phyloP scores from a whole-genome alignment of 2,329 filamentous ascomycete species.

The Stagonosporopsis rhizophila region DNA sequence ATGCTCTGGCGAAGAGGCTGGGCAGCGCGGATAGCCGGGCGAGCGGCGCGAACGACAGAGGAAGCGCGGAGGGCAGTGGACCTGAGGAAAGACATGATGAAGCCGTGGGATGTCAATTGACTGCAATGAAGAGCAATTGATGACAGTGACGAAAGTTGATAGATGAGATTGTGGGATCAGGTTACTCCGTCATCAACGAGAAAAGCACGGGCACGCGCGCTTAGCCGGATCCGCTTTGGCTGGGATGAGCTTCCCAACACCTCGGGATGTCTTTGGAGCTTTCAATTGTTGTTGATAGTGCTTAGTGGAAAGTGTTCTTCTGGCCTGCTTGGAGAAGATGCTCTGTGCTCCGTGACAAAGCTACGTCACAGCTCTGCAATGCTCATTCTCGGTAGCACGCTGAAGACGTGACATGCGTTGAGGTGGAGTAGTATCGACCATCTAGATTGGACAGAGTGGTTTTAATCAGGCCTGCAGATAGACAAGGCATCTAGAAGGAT shows the following conservation, averaged over 20 bases:
- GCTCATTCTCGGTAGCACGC: not conserved
- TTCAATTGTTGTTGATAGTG: not conserved
- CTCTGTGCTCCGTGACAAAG: conserved; percentile 1
- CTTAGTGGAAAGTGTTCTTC: not conserved
- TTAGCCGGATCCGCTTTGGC: conserved; percentile 17
- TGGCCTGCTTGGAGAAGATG: not conserved
- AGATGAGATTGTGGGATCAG: conserved; percentile 11
- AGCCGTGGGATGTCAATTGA: conserved; percentile 47
- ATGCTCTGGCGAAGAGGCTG: conserved; percentile 49
- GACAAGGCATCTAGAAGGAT: not conserved
- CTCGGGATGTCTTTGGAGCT: not conserved
- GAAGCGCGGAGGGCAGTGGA: conserved; percentile 48
- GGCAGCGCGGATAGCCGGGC: conserved; percentile 46
- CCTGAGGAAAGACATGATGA: conserved; percentile 51
- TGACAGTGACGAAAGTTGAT: conserved; percentile 19
- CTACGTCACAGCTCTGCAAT: conserved; percentile 14
- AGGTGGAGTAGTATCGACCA: not conserved
- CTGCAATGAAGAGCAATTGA: conserved; percentile 44
- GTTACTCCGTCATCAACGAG: conserved; percentile 11
- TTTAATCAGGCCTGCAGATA: not conserved
- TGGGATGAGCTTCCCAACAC: conserved; percentile 3
- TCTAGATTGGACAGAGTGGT: too few species aligned
- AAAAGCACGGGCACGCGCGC: conserved; percentile 16
- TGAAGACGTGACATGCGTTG: not conserved
- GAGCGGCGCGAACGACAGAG: conserved; percentile 45